A percentile compares a stretch with the other conserved stretches of the same genome.
Conservation (phyloP, 495 filamentous ascomycete species). For the Podospora didyma region DNA sequence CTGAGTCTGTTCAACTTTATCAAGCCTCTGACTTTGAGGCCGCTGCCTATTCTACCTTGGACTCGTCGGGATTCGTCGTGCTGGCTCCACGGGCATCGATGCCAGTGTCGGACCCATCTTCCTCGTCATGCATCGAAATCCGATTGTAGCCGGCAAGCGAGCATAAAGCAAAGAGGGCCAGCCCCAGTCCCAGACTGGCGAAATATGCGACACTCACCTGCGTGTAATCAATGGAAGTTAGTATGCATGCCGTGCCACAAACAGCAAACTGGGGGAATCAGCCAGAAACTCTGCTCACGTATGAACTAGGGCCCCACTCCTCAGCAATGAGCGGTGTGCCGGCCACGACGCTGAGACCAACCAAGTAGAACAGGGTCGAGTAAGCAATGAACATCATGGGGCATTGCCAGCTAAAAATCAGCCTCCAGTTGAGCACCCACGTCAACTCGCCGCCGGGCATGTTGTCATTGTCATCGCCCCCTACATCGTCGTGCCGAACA, state of each 20-base stretch:
- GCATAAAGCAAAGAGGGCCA: neutral
- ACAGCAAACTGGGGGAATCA: neutral
- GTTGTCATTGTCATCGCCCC: neutral
- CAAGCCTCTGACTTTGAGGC: too few relatives aligned
- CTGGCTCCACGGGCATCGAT: neutral
- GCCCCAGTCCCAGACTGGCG: neutral
- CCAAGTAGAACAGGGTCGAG: slow-evolving; percentile 2
- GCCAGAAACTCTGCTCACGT: neutral
- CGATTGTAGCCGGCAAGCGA: neutral
- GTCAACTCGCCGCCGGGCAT: too few relatives aligned
- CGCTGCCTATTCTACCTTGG: too few relatives aligned
- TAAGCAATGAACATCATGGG: slow-evolving; percentile 9
- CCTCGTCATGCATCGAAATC: neutral
- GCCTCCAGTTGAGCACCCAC: slow-evolving; percentile 3
- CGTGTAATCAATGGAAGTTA: neutral
- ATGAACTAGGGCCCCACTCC: neutral
- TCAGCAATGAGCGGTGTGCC: slow-evolving; percentile 6
- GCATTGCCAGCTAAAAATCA: slow-evolving; percentile 8
- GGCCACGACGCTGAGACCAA: slow-evolving; percentile 4
- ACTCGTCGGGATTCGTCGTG: too few relatives aligned
- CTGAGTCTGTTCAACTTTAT: too few relatives aligned
- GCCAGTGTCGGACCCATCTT: neutral
- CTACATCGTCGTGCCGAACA: neutral
- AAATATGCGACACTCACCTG: neutral
- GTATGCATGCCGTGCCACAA: neutral